Conservation (phyloP, 371 early-diverging fungal species). For the Mortierella sp. region DNA sequence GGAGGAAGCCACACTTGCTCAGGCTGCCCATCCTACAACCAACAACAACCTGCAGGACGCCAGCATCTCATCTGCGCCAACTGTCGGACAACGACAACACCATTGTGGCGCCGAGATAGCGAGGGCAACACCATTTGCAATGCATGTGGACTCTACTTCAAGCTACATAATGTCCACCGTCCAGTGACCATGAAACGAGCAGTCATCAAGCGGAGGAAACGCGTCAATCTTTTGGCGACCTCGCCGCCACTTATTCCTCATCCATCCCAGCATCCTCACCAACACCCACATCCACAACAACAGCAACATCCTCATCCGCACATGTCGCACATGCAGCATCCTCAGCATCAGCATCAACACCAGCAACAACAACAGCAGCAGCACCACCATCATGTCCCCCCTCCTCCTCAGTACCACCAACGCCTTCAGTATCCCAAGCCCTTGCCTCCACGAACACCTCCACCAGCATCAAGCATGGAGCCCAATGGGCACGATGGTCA, state of each 20-base stretch:
- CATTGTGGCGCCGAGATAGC: slow-evolving; percentile 91
- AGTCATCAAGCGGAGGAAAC: slow-evolving; percentile 87
- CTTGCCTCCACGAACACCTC: slow-evolving; percentile 36
- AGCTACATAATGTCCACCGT: slow-evolving; percentile 82
- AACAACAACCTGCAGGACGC: slow-evolving; percentile 63
- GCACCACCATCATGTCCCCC: background rate
- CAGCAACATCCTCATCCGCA: slow-evolving; percentile 16
- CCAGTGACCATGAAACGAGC: slow-evolving; percentile 87
- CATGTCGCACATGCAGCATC: slow-evolving; percentile 19
- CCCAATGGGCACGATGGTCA: slow-evolving; percentile 34
- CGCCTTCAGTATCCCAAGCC: slow-evolving; percentile 46
- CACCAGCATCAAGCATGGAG: slow-evolving; percentile 20
- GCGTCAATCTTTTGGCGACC: slow-evolving; percentile 63
- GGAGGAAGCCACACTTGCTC: slow-evolving; percentile 81
- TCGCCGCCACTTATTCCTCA: slow-evolving; percentile 45
- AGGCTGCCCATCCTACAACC: slow-evolving; percentile 86
- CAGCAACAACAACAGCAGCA: slow-evolving; percentile 17
- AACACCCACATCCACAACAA: slow-evolving; percentile 25
- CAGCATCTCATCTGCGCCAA: slow-evolving; percentile 80
- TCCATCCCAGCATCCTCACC: slow-evolving; percentile 23
- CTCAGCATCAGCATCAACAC: slow-evolving; percentile 24
- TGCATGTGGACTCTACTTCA: slow-evolving; percentile 90
- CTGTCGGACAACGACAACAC: slow-evolving; percentile 87
- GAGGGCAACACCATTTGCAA: slow-evolving; percentile 86
- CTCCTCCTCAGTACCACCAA: slow-evolving; percentile 38